Base-by-base conservation (phyloP, 345 rosid genomes). In the Angophora floribunda region DNA sequence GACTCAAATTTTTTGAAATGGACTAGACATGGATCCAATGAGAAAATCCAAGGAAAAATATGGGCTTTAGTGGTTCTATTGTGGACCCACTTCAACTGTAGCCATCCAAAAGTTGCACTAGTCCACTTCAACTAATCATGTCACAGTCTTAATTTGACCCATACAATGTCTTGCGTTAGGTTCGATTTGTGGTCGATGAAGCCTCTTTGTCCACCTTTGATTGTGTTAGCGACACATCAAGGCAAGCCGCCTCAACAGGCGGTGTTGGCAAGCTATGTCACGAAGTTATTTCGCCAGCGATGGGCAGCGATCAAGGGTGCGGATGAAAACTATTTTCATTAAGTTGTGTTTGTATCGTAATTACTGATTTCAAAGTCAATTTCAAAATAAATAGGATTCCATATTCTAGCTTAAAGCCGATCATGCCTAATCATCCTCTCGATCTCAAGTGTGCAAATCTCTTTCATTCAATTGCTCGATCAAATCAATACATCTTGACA, bases 291-390 rank as follows among this genome's bases (percentile, higher is more conserved):
- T 41, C 49, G 28, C 28, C 15, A 0, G 82, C 80, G 5, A 7
- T 49, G 0, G 75, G 28, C 14, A 2, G 26, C 26, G 1, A 36
- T 17, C 26, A 13, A 36, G 14, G 22, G 14, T 0, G 1, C 1
- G 3, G 19, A 14, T n/a, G 36, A n/a, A 32, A n/a, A 17, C 41
- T 63, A 63, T 36, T 26, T 6, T n/a, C 19, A 13, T 63, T n/a
- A 7, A 41, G 75, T 41, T n/a, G 75, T n/a, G 75, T 13, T 63
- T n/a, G 75, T 63, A 14, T 0, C 7, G 13, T 55, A 28, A 55
- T 61, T 61, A 28, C 32, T 30, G 67, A 28, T 36, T 36, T 36
- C 41, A 36, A 36, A 36, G 41, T 36, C 41, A 36, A 36, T 36
- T 36, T 36, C 41, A 36, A 36, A 36, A 36, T 36, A 36, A 36